phyloP scores from a whole-genome alignment of 345 rosid species.

The Gynandropsis gynandra region DNA sequence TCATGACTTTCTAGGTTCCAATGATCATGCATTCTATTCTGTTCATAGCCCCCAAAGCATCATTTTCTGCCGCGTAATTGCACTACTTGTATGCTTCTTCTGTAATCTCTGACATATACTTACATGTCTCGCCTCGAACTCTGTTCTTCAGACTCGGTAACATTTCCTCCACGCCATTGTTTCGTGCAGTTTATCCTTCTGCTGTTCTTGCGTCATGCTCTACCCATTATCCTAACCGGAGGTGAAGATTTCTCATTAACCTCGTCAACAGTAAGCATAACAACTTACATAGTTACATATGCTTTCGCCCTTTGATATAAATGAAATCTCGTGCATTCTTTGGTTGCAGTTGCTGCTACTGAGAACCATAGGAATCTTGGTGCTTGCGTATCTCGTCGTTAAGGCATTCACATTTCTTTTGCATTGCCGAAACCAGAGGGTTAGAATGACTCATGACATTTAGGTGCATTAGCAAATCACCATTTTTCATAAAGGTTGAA shows the following conservation, averaged over 20 bases:
- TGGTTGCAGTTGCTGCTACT: conserved; percentile 43
- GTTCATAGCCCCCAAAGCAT: conserved; percentile 46
- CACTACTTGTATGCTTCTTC: conserved; percentile 46
- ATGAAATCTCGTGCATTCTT: background rate
- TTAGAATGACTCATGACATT: conserved; percentile 15
- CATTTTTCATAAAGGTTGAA: background rate
- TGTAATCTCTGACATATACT: background rate
- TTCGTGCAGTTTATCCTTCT: conserved; percentile 58
- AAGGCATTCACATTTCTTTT: conserved; percentile 43
- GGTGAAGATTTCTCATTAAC: conserved; percentile 48
- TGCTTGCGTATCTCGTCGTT: conserved; percentile 51
- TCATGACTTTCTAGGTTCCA: conserved; percentile 33
- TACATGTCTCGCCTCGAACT: background rate
- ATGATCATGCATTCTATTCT: conserved; percentile 44
- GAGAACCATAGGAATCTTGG: conserved; percentile 56
- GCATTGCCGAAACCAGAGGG: conserved; percentile 35
- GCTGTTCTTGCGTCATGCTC: conserved; percentile 59
- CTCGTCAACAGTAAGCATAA: conserved; percentile 44
- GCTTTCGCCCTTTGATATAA: background rate
- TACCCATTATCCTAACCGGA: conserved; percentile 52
- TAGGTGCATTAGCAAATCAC: background rate
- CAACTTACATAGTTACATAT: background rate
- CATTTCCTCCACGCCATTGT: background rate
- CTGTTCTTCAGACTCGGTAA: background rate
- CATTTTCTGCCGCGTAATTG: conserved; percentile 59